Percentiles rank a stretch among this genome's conserved stretches.
phyloP scores from a whole-genome alignment of 2,329 filamentous ascomycete genomes.

The Bipolaris oryzae region DNA sequence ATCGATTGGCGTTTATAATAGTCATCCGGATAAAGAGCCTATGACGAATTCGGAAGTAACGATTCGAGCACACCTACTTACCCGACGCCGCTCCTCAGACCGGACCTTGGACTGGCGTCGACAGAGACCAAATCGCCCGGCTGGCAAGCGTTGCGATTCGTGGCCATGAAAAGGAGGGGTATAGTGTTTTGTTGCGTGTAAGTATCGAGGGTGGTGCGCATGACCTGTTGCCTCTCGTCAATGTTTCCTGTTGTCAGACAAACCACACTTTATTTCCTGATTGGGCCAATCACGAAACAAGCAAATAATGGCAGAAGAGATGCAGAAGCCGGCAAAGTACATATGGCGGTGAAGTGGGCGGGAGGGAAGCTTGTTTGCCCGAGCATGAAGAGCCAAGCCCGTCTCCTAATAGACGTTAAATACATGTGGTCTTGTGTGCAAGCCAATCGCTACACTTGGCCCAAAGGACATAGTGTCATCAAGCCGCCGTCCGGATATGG shows the following conservation, averaged over 20 bases:
- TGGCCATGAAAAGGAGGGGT: not conserved
- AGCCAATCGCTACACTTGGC: conserved; percentile 10
- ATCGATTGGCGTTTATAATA: not conserved
- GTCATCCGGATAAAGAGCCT: not conserved
- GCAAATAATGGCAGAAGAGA: conserved; percentile 2
- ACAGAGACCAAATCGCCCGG: not conserved
- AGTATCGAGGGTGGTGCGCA: conserved; percentile 8
- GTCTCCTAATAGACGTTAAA: not conserved
- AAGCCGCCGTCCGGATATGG: not conserved
- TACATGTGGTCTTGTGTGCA: not conserved
- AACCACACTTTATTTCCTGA: not conserved
- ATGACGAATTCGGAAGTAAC: not conserved
- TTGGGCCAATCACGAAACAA: not conserved
- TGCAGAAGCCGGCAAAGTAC: conserved; percentile 10
- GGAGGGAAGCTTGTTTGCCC: not conserved
- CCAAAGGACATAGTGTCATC: not conserved
- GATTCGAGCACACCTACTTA: not conserved
- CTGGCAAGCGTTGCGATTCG: conserved; percentile 2
- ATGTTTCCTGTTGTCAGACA: conserved; percentile 7
- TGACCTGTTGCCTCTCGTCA: conserved; percentile 6
- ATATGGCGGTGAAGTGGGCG: conserved; percentile 12
- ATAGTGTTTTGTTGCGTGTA: not conserved
- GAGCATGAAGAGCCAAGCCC: conserved; percentile 2
- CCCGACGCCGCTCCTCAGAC: not conserved
- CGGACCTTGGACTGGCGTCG: not conserved